phyloP scores from a whole-genome alignment of 441 rosid genomes.

The Breynia disticha region DNA sequence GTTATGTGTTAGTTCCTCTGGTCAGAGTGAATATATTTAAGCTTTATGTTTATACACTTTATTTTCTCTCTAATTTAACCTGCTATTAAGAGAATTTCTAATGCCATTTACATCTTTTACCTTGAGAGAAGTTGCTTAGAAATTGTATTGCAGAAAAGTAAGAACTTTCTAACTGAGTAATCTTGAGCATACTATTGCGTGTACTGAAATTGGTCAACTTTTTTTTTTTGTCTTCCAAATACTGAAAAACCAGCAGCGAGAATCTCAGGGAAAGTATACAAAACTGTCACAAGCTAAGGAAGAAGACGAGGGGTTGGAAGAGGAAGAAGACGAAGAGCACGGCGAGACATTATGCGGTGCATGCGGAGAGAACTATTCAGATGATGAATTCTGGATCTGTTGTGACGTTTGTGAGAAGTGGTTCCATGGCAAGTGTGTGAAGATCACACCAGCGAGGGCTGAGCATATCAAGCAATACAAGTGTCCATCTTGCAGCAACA shows the following conservation, averaged over 20 bases:
- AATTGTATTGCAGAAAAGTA: too few relatives aligned
- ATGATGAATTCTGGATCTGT: constrained; percentile 65
- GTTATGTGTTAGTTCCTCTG: neutral
- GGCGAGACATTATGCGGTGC: constrained; percentile 65
- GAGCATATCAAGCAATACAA: constrained; percentile 85
- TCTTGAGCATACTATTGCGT: too few relatives aligned
- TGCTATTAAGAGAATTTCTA: neutral
- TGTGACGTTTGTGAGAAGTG: constrained; percentile 63
- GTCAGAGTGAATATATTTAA: neutral
- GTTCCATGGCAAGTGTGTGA: constrained; percentile 82
- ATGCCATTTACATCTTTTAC: too few relatives aligned
- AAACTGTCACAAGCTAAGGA: constrained; percentile 29
- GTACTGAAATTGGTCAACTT: too few relatives aligned
- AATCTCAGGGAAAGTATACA: constrained; percentile 36
- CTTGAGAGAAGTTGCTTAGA: too few relatives aligned
- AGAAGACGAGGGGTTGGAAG: constrained; percentile 50
- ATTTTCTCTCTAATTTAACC: neutral
- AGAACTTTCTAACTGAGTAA: too few relatives aligned
- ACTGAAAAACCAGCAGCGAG: constrained; percentile 12
- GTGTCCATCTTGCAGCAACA: constrained; percentile 83
- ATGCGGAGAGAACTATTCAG: constrained; percentile 54
- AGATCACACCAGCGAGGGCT: constrained; percentile 87
- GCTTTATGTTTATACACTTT: neutral
- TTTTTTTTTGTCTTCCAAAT: neutral
- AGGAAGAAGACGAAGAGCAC: constrained; percentile 67